These are phyloP conservation scores for Mycena venus DNA, from an alignment of 768 basidiomycete species.

Conservation along the genomic window DNA sequence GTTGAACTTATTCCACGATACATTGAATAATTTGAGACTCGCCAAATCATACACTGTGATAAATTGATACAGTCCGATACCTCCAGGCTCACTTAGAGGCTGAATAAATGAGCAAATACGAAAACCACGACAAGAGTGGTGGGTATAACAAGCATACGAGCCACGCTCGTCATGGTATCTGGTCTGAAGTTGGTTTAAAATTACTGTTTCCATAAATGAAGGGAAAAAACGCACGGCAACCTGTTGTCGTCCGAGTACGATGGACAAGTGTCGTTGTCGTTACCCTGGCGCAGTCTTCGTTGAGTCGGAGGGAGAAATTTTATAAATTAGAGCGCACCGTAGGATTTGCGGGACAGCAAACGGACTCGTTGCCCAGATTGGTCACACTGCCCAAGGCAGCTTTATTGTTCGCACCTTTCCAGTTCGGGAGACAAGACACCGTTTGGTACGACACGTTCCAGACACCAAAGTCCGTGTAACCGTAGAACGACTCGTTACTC, in stretches of 20 bases:
- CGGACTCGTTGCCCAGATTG: constrained; percentile 64
- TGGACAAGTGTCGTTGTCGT: constrained; percentile 67
- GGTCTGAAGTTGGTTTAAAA: constrained; percentile 45
- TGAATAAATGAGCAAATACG: constrained; percentile 16
- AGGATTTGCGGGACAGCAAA: constrained; percentile 82
- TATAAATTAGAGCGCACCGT: constrained; percentile 53
- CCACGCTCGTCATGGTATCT: constrained; percentile 49
- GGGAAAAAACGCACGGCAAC: constrained; percentile 64
- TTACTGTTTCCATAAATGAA: not conserved
- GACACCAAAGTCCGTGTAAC: constrained; percentile 83
- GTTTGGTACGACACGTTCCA: constrained; percentile 85
- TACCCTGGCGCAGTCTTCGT: constrained; percentile 53
- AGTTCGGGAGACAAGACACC: constrained; percentile 71
- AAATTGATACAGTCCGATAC: not conserved
- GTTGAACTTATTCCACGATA: no score
- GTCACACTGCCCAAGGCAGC: constrained; percentile 79
- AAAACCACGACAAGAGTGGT: not conserved
- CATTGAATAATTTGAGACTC: not conserved
- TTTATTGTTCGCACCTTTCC: constrained; percentile 72
- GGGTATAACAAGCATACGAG: constrained; percentile 31
- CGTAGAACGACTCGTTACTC: constrained; percentile 75
- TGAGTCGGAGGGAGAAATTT: not conserved
- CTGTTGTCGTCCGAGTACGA: constrained; percentile 80
- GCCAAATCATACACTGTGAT: constrained; percentile 2
- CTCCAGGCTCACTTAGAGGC: not conserved